Percentiles rank a stretch among this genome's conserved stretches.
Conservation (phyloP, 768 basidiomycete species). For the Leccinellum luteum region DNA sequence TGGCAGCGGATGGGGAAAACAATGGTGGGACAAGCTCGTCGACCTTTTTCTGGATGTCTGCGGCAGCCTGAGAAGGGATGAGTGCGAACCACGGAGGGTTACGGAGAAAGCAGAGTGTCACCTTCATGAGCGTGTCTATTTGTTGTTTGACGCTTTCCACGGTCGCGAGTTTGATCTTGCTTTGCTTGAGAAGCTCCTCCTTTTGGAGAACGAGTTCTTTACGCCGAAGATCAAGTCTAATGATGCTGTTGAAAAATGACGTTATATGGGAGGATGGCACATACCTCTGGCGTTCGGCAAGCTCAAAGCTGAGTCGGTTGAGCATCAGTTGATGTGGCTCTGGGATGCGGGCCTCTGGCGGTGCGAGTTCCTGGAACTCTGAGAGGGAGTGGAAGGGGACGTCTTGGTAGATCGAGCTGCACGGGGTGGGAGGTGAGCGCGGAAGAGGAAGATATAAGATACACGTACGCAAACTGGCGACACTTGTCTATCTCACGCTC, state of each 20-base stretch:
- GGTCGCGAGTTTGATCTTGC: conserved; percentile 66
- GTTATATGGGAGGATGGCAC: conserved; percentile 9
- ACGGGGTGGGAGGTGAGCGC: conserved; percentile 1
- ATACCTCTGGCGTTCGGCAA: conserved; percentile 84
- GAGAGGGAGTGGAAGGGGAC: conserved; percentile 69
- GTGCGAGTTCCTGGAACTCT: conserved; percentile 69
- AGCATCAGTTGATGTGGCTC: conserved; percentile 86
- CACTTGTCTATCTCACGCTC: conserved; percentile 93
- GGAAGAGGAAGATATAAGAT: background rate
- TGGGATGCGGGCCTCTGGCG: conserved; percentile 58
- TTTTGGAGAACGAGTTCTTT: conserved; percentile 69
- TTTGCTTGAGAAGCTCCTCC: conserved; percentile 78
- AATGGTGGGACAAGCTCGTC: conserved; percentile 57
- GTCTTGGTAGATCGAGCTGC: conserved; percentile 86
- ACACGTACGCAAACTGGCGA: conserved; percentile 81
- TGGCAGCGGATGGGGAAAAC: conserved; percentile 29
- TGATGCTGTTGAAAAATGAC: background rate
- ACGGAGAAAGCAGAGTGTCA: conserved; percentile 21
- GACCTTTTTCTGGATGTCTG: conserved; percentile 74
- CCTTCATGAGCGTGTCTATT: conserved; percentile 77
- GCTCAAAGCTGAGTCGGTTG: conserved; percentile 82
- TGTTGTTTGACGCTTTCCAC: conserved; percentile 79
- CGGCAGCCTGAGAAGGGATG: conserved; percentile 49
- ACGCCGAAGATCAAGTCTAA: conserved; percentile 68
- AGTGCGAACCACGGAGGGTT: conserved; percentile 4